Evolutionary conservation across 495 filamentous ascomycete species (phyloP).

Genomic region (Trypethelium eluteriae): DNA sequence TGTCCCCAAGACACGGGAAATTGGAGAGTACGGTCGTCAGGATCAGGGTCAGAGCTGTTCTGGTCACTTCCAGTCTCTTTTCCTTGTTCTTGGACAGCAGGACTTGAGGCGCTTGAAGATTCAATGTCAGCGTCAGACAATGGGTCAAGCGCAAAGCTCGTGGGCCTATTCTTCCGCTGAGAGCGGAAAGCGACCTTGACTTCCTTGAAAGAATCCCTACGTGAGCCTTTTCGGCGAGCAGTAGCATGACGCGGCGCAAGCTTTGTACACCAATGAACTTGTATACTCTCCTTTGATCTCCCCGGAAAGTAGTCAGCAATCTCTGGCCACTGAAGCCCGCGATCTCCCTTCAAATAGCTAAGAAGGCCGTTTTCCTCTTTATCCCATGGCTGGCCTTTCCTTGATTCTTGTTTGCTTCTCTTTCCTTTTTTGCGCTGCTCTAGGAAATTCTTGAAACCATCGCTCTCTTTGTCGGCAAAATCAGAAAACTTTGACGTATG

Average conservation of each 20-base stretch:
- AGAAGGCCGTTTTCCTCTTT: background rate
- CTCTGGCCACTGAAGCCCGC: background rate
- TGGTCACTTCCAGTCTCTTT: too few species aligned
- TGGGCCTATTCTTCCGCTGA: background rate
- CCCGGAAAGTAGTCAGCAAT: background rate
- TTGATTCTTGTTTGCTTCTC: background rate
- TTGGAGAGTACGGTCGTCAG: background rate
- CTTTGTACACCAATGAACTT: constrained; percentile 1
- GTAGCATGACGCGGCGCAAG: background rate
- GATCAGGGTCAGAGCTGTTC: background rate
- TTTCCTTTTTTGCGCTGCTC: background rate
- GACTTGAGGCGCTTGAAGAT: background rate
- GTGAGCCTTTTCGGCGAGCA: background rate
- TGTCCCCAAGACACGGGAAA: background rate
- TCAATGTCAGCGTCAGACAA: background rate
- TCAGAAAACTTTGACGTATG: background rate
- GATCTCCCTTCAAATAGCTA: background rate
- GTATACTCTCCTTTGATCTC: background rate
- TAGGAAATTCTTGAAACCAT: background rate
- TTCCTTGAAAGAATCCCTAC: background rate
- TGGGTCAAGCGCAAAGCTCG: background rate
- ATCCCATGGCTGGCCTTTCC: background rate
- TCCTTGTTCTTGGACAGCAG: too few species aligned
- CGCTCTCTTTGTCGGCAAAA: constrained; percentile 2
- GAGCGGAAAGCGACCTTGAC: background rate